Percentiles rank a stretch among this genome's conserved stretches.
phyloP scores from a whole-genome alignment of 2,329 filamentous ascomycete species.

The Fusarium denticulatum region DNA sequence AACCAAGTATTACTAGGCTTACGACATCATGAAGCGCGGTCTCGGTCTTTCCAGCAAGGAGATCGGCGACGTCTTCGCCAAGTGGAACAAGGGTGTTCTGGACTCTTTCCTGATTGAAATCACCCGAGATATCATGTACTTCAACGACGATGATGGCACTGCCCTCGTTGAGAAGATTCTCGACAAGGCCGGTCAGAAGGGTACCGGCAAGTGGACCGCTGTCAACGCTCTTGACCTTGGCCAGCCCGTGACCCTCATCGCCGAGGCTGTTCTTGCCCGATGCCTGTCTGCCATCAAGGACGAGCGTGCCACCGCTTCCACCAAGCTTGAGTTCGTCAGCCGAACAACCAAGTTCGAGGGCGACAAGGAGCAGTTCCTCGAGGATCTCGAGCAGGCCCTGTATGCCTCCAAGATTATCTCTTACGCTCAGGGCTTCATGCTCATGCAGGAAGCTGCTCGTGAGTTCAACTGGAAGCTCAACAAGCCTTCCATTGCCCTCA shows the following conservation, averaged over 20 bases:
- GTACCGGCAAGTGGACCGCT: slow-evolving; percentile 99
- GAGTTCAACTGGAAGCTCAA: slow-evolving; percentile 99
- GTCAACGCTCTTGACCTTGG: slow-evolving; percentile 98
- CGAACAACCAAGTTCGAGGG: slow-evolving; percentile 84
- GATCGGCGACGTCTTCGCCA: slow-evolving; percentile 91
- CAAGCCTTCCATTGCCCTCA: slow-evolving; percentile 99
- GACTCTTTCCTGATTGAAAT: slow-evolving; percentile 99
- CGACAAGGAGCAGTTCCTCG: slow-evolving; percentile 92
- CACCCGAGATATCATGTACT: slow-evolving; percentile 98
- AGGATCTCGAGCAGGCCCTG: slow-evolving; percentile 97
- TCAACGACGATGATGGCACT: slow-evolving; percentile 91
- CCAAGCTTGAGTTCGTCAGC: slow-evolving; percentile 77
- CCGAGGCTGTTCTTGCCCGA: slow-evolving; percentile 94
- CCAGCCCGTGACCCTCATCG: slow-evolving; percentile 98
- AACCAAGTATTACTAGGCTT: slow-evolving; percentile 71
- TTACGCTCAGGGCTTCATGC: slow-evolving; percentile 99
- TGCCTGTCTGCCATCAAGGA: slow-evolving; percentile 95
- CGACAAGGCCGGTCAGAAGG: slow-evolving; percentile 98
- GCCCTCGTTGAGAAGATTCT: slow-evolving; percentile 98
- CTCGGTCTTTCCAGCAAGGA: slow-evolving; percentile 90
- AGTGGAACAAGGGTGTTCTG: slow-evolving; percentile 99
- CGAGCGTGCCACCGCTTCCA: slow-evolving; percentile 85
- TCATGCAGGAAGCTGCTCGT: slow-evolving; percentile 98
- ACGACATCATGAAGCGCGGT: slow-evolving; percentile 99
- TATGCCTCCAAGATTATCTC: slow-evolving; percentile 99